These are phyloP conservation scores for Geosmithia putterillii DNA, from an alignment of 2,329 filamentous ascomycete species.

Conservation along the genomic window DNA sequence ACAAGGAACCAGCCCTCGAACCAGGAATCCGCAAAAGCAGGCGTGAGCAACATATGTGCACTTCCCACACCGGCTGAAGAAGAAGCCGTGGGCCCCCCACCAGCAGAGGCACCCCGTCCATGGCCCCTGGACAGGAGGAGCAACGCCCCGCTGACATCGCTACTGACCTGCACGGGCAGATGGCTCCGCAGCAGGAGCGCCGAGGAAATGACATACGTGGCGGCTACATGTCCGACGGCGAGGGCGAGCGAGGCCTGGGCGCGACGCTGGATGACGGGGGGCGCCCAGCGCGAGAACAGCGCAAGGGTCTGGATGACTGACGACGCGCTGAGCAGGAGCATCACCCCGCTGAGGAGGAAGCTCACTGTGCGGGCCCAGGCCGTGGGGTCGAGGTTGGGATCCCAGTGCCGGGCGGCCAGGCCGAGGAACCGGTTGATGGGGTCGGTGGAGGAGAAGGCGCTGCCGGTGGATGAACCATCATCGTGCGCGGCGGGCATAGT, in stretches of 20 bases:
- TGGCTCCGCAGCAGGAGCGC: constrained; percentile 68
- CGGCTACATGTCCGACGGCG: constrained; percentile 67
- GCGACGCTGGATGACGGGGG: constrained; percentile 59
- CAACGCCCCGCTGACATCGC: constrained; percentile 64
- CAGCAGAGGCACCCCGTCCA: too few relatives aligned
- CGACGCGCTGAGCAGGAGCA: constrained; percentile 70
- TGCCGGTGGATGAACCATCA: not conserved
- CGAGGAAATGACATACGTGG: constrained; percentile 75
- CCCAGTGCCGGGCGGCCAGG: constrained; percentile 71
- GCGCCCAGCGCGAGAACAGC: constrained; percentile 65
- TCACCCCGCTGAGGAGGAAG: constrained; percentile 71
- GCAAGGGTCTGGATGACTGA: constrained; percentile 77
- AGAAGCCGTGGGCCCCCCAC: not conserved
- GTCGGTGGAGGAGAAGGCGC: constrained; percentile 54
- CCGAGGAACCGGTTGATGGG: constrained; percentile 77
- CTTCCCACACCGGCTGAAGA: not conserved
- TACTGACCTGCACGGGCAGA: constrained; percentile 64
- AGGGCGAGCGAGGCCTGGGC: constrained; percentile 61
- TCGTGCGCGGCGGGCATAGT: too few relatives aligned
- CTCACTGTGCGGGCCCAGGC: constrained; percentile 80
- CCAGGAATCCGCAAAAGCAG: constrained; percentile 55
- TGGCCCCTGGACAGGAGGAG: constrained; percentile 51
- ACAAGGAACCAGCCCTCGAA: constrained; percentile 79
- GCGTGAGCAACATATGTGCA: constrained; percentile 46
- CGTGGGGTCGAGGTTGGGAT: constrained; percentile 67